Percentiles rank a stretch among this genome's conserved stretches.
These are phyloP conservation scores for Flagelloscypha sp. DNA, from an alignment of 768 basidiomycete genomes.

Conservation along the genomic window DNA sequence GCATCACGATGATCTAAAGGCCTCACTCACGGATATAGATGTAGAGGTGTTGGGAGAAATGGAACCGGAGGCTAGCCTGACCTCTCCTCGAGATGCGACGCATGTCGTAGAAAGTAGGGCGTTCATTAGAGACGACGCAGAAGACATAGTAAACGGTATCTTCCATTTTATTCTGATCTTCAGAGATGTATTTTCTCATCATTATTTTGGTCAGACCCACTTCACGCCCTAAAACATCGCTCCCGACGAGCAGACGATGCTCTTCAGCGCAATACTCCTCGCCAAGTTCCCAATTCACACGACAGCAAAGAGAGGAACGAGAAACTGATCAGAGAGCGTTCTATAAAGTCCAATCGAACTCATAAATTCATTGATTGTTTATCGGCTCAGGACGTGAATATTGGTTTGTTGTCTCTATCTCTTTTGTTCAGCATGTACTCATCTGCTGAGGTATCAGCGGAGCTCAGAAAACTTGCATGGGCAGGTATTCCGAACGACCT, in stretches of 20 bases:
- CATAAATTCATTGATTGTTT: conserved; percentile 80
- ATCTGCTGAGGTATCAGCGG: conserved; percentile 35
- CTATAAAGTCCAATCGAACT: conserved; percentile 69
- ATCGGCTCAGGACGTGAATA: conserved; percentile 68
- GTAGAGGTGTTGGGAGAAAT: conserved; percentile 71
- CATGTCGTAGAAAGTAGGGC: conserved; percentile 39
- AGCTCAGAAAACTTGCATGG: conserved; percentile 90
- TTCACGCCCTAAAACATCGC: conserved; percentile 43
- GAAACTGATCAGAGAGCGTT: conserved; percentile 59
- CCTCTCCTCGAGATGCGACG: conserved; percentile 12
- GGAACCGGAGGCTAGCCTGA: conserved; percentile 43
- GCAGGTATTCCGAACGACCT: conserved; percentile 84
- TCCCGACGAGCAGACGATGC: conserved; percentile 23
- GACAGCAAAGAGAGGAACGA: conserved; percentile 26
- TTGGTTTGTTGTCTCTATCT: conserved; percentile 42
- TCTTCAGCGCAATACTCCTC: conserved; percentile 17
- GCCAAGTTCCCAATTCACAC: conserved; percentile 14
- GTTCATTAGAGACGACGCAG: conserved; percentile 55
- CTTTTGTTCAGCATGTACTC: conserved; percentile 2
- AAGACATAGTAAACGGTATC: conserved; percentile 72
- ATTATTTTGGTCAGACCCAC: no score
- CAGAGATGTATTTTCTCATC: conserved; percentile 19
- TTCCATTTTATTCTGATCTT: conserved; percentile 15
- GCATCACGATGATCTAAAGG: conserved; percentile 17
- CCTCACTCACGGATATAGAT: conserved; percentile 44